phyloP scores from a whole-genome alignment of 225 moss, liverwort and hornwort species.

The Rhytidiadelphus loreus region DNA sequence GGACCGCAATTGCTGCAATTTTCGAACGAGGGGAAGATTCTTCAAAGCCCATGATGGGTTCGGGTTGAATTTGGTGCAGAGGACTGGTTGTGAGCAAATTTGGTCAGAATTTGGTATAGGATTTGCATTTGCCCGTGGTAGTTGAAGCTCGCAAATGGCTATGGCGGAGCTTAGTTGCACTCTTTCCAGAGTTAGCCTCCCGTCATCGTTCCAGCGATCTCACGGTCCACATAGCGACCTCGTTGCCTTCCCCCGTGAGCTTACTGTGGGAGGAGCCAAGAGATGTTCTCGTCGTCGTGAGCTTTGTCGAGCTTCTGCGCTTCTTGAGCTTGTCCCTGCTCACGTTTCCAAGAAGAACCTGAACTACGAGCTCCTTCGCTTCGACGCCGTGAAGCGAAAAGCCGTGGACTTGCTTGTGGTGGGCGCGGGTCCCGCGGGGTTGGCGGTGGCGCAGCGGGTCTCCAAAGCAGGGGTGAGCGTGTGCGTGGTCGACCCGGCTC shows the following conservation, averaged over 20 bases:
- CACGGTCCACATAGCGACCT: background rate
- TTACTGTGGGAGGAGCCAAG: background rate
- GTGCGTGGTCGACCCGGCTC: slow-evolving; percentile 88
- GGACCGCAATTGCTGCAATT: background rate
- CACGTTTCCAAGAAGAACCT: slow-evolving; percentile 46
- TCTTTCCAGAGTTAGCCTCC: background rate
- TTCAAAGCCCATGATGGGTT: background rate
- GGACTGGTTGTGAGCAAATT: background rate
- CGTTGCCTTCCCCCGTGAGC: background rate
- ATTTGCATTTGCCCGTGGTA: background rate
- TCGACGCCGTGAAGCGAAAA: slow-evolving; percentile 54
- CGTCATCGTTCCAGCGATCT: background rate
- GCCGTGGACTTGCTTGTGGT: slow-evolving; percentile 83
- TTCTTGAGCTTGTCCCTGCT: slow-evolving; percentile 75
- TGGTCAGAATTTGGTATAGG: background rate
- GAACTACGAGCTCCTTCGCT: slow-evolving; percentile 69
- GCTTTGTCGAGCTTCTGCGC: slow-evolving; percentile 23
- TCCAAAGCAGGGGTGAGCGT: slow-evolving; percentile 73
- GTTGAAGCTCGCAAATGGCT: background rate
- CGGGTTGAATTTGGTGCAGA: background rate
- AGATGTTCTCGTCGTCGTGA: background rate
- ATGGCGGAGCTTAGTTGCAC: slow-evolving; percentile 36
- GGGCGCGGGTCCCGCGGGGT: slow-evolving; percentile 87
- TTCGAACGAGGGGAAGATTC: background rate
- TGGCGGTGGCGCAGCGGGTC: slow-evolving; percentile 89